Base-by-base conservation (phyloP, 257 asterid species). In the Schizonepeta tenuifolia region DNA sequence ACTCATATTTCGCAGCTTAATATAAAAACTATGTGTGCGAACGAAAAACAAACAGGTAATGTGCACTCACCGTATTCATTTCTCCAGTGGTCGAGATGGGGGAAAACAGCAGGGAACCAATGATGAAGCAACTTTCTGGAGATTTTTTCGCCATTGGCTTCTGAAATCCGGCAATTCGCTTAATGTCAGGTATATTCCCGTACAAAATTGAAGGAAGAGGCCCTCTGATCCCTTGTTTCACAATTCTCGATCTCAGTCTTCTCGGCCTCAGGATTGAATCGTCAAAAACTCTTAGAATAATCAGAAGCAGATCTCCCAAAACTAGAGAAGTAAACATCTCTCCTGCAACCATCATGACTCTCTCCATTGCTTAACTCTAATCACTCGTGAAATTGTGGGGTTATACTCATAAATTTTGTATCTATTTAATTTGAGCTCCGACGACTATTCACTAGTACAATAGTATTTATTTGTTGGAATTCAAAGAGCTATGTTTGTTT, bases 151-250 rank as follows among this genome's bases (percentile, higher is more conserved):
- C 59, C 13, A 67, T 49, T 17, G 64, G 62, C 63, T 59, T 55
- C 75, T 72, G 83, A 6, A 59, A 28, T 63, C 77, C 82, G 40
- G 71, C 63, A 9, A 82, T 74, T 40, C 31, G 59, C 78, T 73
- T 86, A 53, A 91, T 87, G 66, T 86, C 90, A 63, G 83, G 81
- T 53, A 90, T 77, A 66, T 90, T 84, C 53, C 97, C 97, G 17
- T 74, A 84, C 6, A 87, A 71, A 54, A 82, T 18, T 8, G 89
- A 83, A 3, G 92, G 88, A 21, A 35, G 17, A 31, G 96, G 96
- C 18, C 96, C 97, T 65, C 51, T 72, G 7, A 91, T 83, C 70
- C 97, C 94, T 65, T 91, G 96, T 21, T 71, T 83, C 50, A 46
- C 77, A 51, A 91, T 82, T 74, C 72, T 83, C 5, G 82, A 76